Base-by-base conservation (phyloP, 2,329 filamentous ascomycete genomes). In the Aspergillus sp. region DNA sequence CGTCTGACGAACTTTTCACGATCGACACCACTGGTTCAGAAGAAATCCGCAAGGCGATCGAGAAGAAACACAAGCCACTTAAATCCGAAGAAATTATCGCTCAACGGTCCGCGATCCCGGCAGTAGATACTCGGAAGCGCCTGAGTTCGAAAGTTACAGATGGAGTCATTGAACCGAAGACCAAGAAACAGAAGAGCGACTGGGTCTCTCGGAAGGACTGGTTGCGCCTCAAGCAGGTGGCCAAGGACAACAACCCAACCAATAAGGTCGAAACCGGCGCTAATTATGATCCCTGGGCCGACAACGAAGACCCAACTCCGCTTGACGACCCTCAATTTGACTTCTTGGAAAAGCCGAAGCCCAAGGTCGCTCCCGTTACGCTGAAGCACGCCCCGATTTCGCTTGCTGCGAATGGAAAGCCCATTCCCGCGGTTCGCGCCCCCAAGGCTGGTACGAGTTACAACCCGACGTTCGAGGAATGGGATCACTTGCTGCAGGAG, bases 41-140 rank as follows among this genome's bases (percentile, higher is more conserved):
- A 52, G 80, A 84, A 55, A 85, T 92, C 62, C 81, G 85, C 57
- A 89, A 87, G 71, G 78, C 84, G 63, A 82, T 87, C 68, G 82
- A 86, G 63, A 90, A 88, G 72, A 79, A 81, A 65, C 86, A 88
- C 73, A 97, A 96, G 79, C 83, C 85, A 5, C 85, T 99, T 66
- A 96, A 92, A 77, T 88, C 89, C 64, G 94, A 99, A 73, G 91
- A 98, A 73, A 98, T 99, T 64, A 87, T 99, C 67, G 88, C 90
- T 31, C 84, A 88, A 70, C 88, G 95, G 63, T 97, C 93, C 39
- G 88, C 87, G 12, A 84, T 98, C 9, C 90, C 92, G 4, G 88
- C 90, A 12, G 85, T 99, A 6, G 84, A 90, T 24, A 84, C 85
- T 63, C 87, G 89, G 68, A 99, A 98, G 80, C 88, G 94, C 54